Percentiles rank a stretch among this genome's conserved stretches.
phyloP scores from a whole-genome alignment of 139 green algal species.

The Desmodesmus armatus region DNA sequence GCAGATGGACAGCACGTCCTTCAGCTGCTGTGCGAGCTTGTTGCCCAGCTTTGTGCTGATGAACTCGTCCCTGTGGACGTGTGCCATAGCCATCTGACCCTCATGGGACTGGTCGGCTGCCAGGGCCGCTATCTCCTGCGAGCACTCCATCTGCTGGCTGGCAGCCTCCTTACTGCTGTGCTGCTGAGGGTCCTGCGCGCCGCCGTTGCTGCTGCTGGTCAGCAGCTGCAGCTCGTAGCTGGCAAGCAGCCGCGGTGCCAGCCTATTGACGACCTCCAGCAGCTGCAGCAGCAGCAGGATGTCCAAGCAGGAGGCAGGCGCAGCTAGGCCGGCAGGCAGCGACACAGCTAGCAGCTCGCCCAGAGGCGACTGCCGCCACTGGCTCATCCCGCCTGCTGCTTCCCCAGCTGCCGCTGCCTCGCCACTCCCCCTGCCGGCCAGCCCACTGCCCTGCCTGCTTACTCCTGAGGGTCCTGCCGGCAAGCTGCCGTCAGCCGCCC shows the following conservation, averaged over 20 bases:
- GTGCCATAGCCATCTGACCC: conserved; percentile 43
- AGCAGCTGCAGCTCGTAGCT: conserved; percentile 30
- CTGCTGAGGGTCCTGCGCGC: not conserved
- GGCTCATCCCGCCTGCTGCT: not conserved
- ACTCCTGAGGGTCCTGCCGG: conserved; percentile 3
- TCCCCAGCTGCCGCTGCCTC: conserved; percentile 1
- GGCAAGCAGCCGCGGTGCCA: conserved; percentile 41
- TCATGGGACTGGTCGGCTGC: not conserved
- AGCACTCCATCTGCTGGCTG: not conserved
- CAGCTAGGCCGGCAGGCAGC: conserved; percentile 47
- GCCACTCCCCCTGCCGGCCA: not conserved
- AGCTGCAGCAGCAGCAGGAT: conserved; percentile 78
- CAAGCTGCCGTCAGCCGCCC: not conserved
- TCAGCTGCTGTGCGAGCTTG: conserved; percentile 93
- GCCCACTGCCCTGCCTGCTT: conserved; percentile 14
- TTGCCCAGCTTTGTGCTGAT: conserved; percentile 86
- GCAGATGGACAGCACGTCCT: conserved; percentile 94
- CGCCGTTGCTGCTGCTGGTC: conserved; percentile 11
- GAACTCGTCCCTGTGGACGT: conserved; percentile 79
- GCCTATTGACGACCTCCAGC: conserved; percentile 79
- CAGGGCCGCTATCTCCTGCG: not conserved
- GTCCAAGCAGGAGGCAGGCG: conserved; percentile 50
- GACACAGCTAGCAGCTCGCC: conserved; percentile 67
- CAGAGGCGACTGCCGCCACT: conserved; percentile 23
- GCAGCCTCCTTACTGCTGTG: conserved; percentile 1